Conservation (phyloP, 768 basidiomycete species). For the Mycena kentingensis region DNA sequence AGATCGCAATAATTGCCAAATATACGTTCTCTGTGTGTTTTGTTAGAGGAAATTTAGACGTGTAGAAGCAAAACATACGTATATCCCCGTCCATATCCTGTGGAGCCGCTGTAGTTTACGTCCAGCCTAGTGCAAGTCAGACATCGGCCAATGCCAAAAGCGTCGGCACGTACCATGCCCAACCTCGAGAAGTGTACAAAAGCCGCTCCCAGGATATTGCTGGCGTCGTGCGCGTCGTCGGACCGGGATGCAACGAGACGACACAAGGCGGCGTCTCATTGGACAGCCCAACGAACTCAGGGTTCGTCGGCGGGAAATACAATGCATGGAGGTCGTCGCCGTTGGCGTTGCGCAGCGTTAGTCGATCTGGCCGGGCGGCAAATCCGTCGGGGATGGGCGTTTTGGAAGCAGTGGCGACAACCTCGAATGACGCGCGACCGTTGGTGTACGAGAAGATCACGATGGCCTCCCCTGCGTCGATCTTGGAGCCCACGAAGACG, state of each 20-base stretch:
- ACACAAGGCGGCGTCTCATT: slow-evolving; percentile 11
- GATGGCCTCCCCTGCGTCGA: slow-evolving; percentile 4
- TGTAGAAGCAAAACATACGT: slow-evolving; percentile 5
- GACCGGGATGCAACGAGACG: slow-evolving; percentile 6
- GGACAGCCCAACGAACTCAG: slow-evolving; percentile 1
- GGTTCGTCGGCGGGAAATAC: slow-evolving; percentile 3
- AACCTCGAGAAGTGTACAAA: slow-evolving; percentile 14
- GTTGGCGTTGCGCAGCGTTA: neutral
- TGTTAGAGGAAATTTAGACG: neutral
- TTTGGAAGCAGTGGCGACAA: slow-evolving; percentile 4
- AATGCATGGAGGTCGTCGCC: slow-evolving; percentile 2
- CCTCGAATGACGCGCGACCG: neutral
- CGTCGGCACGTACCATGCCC: slow-evolving; percentile 5
- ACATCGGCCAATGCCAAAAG: neutral
- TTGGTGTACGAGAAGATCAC: neutral
- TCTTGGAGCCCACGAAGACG: slow-evolving; percentile 3
- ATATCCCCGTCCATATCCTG: slow-evolving; percentile 8
- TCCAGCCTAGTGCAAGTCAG: slow-evolving; percentile 2
- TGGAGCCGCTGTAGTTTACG: slow-evolving; percentile 9
- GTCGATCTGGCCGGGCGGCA: slow-evolving; percentile 1
- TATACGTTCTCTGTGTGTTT: slow-evolving; percentile 1
- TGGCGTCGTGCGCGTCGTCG: slow-evolving; percentile 4
- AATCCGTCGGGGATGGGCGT: neutral
- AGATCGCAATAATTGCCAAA: slow-evolving; percentile 1
- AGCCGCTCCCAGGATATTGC: slow-evolving; percentile 9